Evolutionary conservation across 1,284 basidiomycete species (phyloP), one percentile per base, ranked within the genome.

Genomic region (Cerrena zonata): DNA sequence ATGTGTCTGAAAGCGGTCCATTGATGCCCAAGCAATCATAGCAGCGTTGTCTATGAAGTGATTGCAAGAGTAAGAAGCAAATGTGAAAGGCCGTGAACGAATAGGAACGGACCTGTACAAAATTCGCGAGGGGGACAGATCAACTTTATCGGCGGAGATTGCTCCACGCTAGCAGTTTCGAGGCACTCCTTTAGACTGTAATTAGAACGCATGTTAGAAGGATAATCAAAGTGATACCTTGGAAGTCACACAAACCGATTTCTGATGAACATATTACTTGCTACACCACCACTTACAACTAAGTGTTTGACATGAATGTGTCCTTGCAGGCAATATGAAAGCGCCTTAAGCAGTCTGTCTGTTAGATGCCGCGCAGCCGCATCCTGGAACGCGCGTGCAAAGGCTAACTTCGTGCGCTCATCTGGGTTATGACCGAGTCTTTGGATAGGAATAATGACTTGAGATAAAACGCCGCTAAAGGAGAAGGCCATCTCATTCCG

Each of bases 11-110:
- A 95, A 86, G 11, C 91, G 80, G 56, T 87, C 69, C 75, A 94
- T 86, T 0, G 89, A 85, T 4, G 91, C 86, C 88, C 88, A 94
- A 1, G 79, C 94, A 56, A 97, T 90, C 94, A 97, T 97, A 1
- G 83, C 93, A 0, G 94, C 94, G 63, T 96, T 97, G 60, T 96
- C 94, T 92, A 56, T n/a, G 15, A 51, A 7, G 21, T 49, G 42
- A 45, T 18, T 24, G 22, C 21, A 18, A 53, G 3, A 53, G 25
- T 22, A 11, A 21, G 24, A 23, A 24, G 7, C n/a, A 23, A 45
- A 23, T 5, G 23, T 18, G 5, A 23, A 46, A 7, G 3, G n/a
- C 23, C 25, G 11, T 41, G 40, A 23, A 43, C 12, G 21, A 4
- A 5, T 10, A 3, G 21, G n/a, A 2, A 47, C 59, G 19, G 53